Base-by-base conservation (phyloP, 2,329 filamentous ascomycete genomes). In the Xylaria sp. region DNA sequence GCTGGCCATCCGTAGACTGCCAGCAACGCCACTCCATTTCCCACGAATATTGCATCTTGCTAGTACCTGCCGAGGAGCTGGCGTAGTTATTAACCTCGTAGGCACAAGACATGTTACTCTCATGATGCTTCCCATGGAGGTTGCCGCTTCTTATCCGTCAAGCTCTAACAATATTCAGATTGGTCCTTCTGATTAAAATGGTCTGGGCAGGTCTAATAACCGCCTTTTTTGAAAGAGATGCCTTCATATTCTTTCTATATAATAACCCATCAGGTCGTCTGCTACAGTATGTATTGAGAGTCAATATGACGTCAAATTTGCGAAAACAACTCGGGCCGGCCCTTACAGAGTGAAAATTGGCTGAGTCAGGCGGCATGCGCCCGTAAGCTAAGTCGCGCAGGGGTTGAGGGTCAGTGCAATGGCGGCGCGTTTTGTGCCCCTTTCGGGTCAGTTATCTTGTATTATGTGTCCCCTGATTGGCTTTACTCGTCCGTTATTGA, bases 1-100 rank as follows among this genome's bases (percentile, higher is more conserved):
- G 11, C 81, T 80, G 71, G 80, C 81, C 49, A 77, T 79, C 65
- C 80, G 80, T 4, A 77, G 74, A 54, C 70, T 71, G 15, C 69
- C 56, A 0, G 17, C 51, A 26, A 73, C 76, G 53, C 68, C 75
- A 48, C 68, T 76, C 51, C 71, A 69, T 72, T 38, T 31, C 49
- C 60, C 31, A 53, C n/a, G 15, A 23, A 26, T 2, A 48, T 13
- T 6, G 51, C 17, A 48, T 53, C 59, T 66, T 31, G 46, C 28
- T 4, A 68, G 36, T 15, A 44, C 59, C 31, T 28, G 49, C 26
- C 44, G 59, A 59, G 42, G 15, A 6, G 28, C 31, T 26, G 20
- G 6, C n/a, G 48, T 53, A 26, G 20, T 53, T 28, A 51, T 23
- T 33, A 57, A 42, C 13, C 40, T 59, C 26, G 51, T 62, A 15